phyloP scores from a whole-genome alignment of 225 moss, liverwort and hornwort species.

The Anthoceros angustus region DNA sequence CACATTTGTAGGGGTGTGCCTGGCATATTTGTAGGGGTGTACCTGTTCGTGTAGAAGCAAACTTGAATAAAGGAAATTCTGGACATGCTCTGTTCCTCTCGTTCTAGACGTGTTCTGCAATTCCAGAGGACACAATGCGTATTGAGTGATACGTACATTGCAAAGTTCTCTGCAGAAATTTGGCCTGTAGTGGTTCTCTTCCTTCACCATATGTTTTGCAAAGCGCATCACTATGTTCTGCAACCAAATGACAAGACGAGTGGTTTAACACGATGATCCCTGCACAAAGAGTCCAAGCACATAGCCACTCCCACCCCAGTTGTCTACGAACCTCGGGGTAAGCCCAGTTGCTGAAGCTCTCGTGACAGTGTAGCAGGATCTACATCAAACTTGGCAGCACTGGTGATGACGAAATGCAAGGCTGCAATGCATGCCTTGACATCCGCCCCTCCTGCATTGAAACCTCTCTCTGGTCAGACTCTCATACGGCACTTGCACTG shows the following conservation, averaged over 20 bases:
- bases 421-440: slow-evolving; percentile 78
- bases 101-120: not conserved
- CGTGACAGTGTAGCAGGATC: slow-evolving; percentile 52
- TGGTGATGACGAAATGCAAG: slow-evolving; percentile 74
- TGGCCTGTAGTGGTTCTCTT: slow-evolving; percentile 51
- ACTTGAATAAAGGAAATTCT: not conserved
- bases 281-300: not conserved
- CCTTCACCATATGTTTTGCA: slow-evolving; percentile 66
- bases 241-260: slow-evolving; percentile 2
- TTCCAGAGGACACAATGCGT: not conserved
- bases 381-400: slow-evolving; percentile 86
- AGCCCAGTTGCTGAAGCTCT: slow-evolving; percentile 86
- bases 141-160: slow-evolving; percentile 28
- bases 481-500: not conserved
- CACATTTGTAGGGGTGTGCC: not conserved
- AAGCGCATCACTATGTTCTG: slow-evolving; percentile 78
- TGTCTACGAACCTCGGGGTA: slow-evolving; percentile 55
- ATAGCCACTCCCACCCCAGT: not conserved
- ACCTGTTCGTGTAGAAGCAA: not conserved
- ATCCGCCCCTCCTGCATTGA: slow-evolving; percentile 55
- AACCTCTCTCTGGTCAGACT: slow-evolving; percentile 17
- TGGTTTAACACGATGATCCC: not conserved
- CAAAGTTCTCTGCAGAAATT: slow-evolving; percentile 59
- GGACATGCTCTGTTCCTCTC: not conserved
- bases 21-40: not conserved